These are phyloP conservation scores for Singerocomus inundabilis DNA, from an alignment of 1,284 basidiomycete species.

Conservation along the genomic window DNA sequence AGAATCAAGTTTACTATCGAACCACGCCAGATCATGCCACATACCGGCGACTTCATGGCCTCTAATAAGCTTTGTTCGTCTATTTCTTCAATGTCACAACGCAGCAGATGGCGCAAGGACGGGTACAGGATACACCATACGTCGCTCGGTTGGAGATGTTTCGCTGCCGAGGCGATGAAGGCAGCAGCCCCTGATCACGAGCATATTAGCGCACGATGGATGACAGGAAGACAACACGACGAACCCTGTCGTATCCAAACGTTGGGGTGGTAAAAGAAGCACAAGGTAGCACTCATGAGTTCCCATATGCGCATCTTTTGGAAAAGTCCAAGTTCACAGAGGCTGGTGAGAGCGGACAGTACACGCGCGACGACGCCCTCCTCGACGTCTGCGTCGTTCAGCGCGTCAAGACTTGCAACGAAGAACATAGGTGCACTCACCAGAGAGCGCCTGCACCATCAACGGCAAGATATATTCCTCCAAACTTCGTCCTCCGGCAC, in stretches of 20 bases:
- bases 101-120: conserved; percentile 80
- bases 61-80: conserved; percentile 74
- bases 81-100: conserved; percentile 80
- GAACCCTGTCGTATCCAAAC: conserved; percentile 93
- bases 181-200: conserved; percentile 67
- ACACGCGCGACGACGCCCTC: conserved; percentile 92
- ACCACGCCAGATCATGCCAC: conserved; percentile 27
- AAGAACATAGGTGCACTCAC: conserved; percentile 42
- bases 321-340: conserved; percentile 85
- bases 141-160: conserved; percentile 79
- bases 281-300: conserved; percentile 80
- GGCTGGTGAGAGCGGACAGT: conserved; percentile 76
- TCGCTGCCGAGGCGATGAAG: conserved; percentile 83
- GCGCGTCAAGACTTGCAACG: background rate
- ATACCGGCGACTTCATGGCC: conserved; percentile 76
- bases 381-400: conserved; percentile 74
- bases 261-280: conserved; percentile 95
- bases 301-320: conserved; percentile 95
- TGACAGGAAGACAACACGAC: background rate
- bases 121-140: conserved; percentile 98
- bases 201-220: background rate
- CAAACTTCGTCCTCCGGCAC: conserved; percentile 82
- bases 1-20: background rate
- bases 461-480: conserved; percentile 91
- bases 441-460: conserved; percentile 90